Base-by-base conservation (phyloP, 257 asterid species). In the Solanum okadae region DNA sequence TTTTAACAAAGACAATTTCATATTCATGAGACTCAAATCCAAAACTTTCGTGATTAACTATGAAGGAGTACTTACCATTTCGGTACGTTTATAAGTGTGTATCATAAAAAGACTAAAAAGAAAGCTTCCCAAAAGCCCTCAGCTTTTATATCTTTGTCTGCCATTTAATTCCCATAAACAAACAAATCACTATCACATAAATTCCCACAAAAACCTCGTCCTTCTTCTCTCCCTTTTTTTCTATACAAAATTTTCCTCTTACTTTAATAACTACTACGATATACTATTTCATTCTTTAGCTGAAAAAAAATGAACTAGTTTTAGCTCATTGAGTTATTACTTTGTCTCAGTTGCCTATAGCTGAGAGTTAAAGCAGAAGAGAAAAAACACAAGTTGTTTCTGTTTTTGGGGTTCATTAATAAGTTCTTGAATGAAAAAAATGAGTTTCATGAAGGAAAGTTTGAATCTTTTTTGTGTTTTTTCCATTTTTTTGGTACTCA, bases 141-240 rank as follows among this genome's bases (percentile, higher is more conserved):
- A 63, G 89, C 96, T 93, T 95, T 95, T 91, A 92, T 90, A 91
- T 91, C 93, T 75, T 14, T 96, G 98, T 95, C 98, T 93, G 96
- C 98, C 97, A 94, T 93, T 93, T 86, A 93, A 63, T 90, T 88
- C 91, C 88, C 90, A 75, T 81, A 92, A 91, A 93, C 90, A 83
- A 27, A 42, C 84, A 78, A 52, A 90, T 93, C 87, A 87, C 94
- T 5, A 35, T 75, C 52, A 89, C 91, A 88, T 89, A 87, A 52
- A 85, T 83, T 76, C 82, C 86, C 79, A 78, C 81, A 77, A 81
- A 87, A 38, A 88, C 90, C 76, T 89, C 90, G 87, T 83, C 92
- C 88, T 83, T 83, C 89, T 27, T 87, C 91, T 67, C 67, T 67
- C 89, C 46, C 59, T 18, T 76, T 61, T 61, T 35, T 44, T 16